Evolutionary conservation across 306 rosid species (phyloP).

Genomic region (Canavalia gladiata): DNA sequence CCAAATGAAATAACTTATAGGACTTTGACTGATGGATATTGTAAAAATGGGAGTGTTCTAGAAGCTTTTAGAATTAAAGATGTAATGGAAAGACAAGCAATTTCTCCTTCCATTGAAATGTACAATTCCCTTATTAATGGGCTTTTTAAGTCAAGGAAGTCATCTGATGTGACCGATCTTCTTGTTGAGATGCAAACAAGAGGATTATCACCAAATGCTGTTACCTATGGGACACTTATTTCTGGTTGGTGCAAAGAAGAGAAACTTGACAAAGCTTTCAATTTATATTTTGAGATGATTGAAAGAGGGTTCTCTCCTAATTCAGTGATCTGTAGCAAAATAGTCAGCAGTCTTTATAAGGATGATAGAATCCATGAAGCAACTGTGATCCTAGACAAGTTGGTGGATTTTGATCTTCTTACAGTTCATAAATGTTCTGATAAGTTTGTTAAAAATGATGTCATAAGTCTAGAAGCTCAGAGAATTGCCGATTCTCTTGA

Average conservation of each 20-base stretch:
- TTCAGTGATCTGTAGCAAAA: slow-evolving; percentile 71
- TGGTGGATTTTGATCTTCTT: slow-evolving; percentile 67
- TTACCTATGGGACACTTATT: slow-evolving; percentile 83
- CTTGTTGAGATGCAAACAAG: slow-evolving; percentile 74
- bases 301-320: slow-evolving; percentile 69
- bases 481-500: slow-evolving; percentile 70
- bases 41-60: slow-evolving; percentile 66
- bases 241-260: slow-evolving; percentile 90
- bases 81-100: slow-evolving; percentile 61
- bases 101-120: slow-evolving; percentile 73
- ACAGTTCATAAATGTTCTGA: slow-evolving; percentile 45
- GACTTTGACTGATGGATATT: slow-evolving; percentile 77
- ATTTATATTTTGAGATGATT: slow-evolving; percentile 75
- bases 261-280: slow-evolving; percentile 73
- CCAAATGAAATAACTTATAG: slow-evolving; percentile 80
- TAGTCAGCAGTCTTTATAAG: slow-evolving; percentile 76
- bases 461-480: slow-evolving; percentile 51
- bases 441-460: slow-evolving; percentile 46
- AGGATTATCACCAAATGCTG: slow-evolving; percentile 66
- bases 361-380: slow-evolving; percentile 73
- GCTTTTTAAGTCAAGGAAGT: slow-evolving; percentile 65
- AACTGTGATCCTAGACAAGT: slow-evolving; percentile 69
- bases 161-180: slow-evolving; percentile 56
- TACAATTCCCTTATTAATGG: slow-evolving; percentile 86
- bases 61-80: slow-evolving; percentile 78